Base-by-base conservation (phyloP, 23 red algal species). In the Gracilaria gracilis region DNA sequence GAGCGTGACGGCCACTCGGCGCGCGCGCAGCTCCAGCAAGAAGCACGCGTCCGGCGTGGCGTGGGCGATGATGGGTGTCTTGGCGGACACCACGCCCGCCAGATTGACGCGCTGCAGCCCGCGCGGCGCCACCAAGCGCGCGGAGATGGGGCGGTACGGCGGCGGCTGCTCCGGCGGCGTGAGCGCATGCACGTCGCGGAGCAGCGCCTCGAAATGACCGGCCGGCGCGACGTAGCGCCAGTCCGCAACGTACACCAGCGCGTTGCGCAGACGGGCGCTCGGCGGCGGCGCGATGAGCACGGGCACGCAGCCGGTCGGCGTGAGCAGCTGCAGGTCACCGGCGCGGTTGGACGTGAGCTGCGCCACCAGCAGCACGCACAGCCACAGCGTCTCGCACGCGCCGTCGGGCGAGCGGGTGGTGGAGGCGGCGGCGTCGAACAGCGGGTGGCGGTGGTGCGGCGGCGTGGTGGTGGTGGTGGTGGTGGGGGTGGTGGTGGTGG, bases 191-290 rank as follows among this genome's bases (percentile, higher is more conserved):
- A 81, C 53, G 33, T 81, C 31, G 29, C 57, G 20, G 0, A 24
- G 6, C 1, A 81, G 27, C 46, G 31, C 77, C 25, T 81, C 77
- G 13, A 81, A 61, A 28, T 81, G 51, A 28, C 57, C 48, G 55
- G 33, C 44, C 0, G 77, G 77, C 42, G 58, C 17, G 17, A 81
- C 17, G 17, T 81, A 61, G 46, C 77, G 77, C 77, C 77, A 81
- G 31, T 81, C 77, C 2, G 77, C 51, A 48, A 81, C 58, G 48
- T 25, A 81, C 57, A 81, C 77, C 0, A 35, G 77, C 33, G 40
- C 34, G 33, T 81, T 42, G 46, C 48, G 14, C 34, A 81, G 23
- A 28, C 28, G 19, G 6, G 77, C 5, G 2, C 13, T 3, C 32
- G 77, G 77, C 12, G 77, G 49, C 48, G 77, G 77, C 32, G 77